Evolutionary conservation across 2,329 filamentous ascomycete genomes (phyloP).

Genomic region (Aphanocladium album): DNA sequence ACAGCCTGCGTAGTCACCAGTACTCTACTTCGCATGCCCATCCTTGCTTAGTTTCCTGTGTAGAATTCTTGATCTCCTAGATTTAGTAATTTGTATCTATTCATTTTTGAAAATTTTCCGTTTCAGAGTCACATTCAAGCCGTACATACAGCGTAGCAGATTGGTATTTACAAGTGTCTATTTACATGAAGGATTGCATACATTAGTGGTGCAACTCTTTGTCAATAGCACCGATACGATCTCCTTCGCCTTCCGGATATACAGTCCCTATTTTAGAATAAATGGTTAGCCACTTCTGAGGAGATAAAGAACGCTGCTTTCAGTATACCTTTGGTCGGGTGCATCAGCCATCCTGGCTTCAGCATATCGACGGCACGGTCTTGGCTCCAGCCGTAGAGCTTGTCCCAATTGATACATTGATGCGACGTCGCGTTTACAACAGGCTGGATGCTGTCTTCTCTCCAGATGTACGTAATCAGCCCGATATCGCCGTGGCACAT

Average conservation of each 20-base stretch:
- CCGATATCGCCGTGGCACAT: conserved; percentile 11
- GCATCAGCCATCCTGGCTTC: conserved; percentile 6
- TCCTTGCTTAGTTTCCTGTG: too few relatives aligned
- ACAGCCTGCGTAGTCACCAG: not conserved
- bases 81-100: too few relatives aligned
- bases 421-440: conserved; percentile 9
- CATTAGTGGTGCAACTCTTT: conserved; percentile 2
- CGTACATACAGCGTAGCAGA: too few relatives aligned
- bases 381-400: conserved; percentile 6
- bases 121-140: too few relatives aligned
- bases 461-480: conserved; percentile 10
- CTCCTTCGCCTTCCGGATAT: conserved; percentile 3
- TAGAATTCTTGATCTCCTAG: not conserved
- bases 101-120: not conserved
- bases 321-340: conserved; percentile 11
- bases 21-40: not conserved
- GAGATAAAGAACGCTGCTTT: not conserved
- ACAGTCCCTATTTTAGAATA: not conserved
- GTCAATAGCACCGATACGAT: conserved; percentile 7
- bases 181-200: not conserved
- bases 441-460: not conserved
- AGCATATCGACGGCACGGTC: conserved; percentile 10
- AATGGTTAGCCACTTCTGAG: not conserved
- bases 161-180: not conserved
- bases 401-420: conserved; percentile 11